These are phyloP conservation scores for Drechslerella coelobrocha DNA, from an alignment of 2,329 filamentous ascomycete genomes.

Conservation along the genomic window DNA sequence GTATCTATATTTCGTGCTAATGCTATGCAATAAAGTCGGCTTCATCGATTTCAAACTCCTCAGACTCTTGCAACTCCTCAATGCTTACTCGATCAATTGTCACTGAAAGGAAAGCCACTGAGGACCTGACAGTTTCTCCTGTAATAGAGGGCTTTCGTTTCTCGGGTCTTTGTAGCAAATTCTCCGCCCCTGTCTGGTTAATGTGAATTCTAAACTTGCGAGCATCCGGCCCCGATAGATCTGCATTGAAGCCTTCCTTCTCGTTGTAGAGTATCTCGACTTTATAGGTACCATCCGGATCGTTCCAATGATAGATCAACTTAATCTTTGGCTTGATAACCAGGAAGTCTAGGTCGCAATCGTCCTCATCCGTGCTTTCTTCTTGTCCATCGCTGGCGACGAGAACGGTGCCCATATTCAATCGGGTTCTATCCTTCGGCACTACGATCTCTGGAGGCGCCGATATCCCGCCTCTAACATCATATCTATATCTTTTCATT, in stretches of 20 bases:
- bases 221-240: constrained; percentile 27
- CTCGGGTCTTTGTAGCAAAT: constrained; percentile 1
- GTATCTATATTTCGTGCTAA: no score
- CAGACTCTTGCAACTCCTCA: constrained; percentile 19
- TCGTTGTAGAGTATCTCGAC: constrained; percentile 39
- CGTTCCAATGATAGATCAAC: constrained; percentile 43
- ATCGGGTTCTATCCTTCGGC: constrained; percentile 24
- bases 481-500: constrained; percentile 40
- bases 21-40: constrained; percentile 14
- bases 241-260: constrained; percentile 41
- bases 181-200: constrained; percentile 30
- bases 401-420: constrained; percentile 24
- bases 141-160: constrained; percentile 4
- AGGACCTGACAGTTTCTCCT: constrained; percentile 3
- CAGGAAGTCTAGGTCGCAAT: constrained; percentile 30
- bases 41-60: constrained; percentile 33
- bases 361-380: constrained; percentile 37
- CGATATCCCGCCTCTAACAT: constrained; percentile 34
- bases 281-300: constrained; percentile 39
- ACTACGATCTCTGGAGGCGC: constrained; percentile 38
- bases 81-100: constrained; percentile 39
- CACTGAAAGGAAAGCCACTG: constrained; percentile 32
- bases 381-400: constrained; percentile 44
- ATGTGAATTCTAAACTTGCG: constrained; percentile 38
- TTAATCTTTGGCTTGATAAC: constrained; percentile 31